phyloP scores from a whole-genome alignment of 2,329 filamentous ascomycete species.

The Alternaria conjuncta region DNA sequence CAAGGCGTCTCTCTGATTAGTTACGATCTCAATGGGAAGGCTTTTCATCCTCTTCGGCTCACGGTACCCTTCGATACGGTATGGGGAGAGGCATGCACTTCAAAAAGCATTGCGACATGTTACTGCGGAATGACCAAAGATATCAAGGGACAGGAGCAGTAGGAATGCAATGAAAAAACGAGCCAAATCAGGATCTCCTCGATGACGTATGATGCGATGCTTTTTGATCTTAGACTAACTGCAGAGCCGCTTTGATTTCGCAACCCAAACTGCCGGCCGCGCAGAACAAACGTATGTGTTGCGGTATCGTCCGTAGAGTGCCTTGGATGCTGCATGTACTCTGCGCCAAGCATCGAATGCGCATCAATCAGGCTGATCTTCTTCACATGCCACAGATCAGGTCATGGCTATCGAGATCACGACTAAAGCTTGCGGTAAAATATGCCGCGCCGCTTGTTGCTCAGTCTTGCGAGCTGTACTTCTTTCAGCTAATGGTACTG shows the following conservation, averaged over 20 bases:
- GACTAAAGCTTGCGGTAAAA: not conserved
- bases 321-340: not conserved
- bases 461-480: not conserved
- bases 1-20: slow-evolving; percentile 49
- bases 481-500: not conserved
- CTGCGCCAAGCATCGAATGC: slow-evolving; percentile 18
- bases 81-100: slow-evolving; percentile 38
- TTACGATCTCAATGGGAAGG: slow-evolving; percentile 47
- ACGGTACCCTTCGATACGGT: slow-evolving; percentile 24
- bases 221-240: slow-evolving; percentile 2
- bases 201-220: slow-evolving; percentile 4
- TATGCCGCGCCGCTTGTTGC: not conserved
- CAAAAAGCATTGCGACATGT: slow-evolving; percentile 35
- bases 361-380: slow-evolving; percentile 1
- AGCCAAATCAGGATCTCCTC: slow-evolving; percentile 20
- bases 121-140: slow-evolving; percentile 24
- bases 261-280: not conserved
- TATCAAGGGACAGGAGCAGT: slow-evolving; percentile 26
- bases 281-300: slow-evolving; percentile 4
- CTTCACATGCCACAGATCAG: slow-evolving; percentile 5
- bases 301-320: slow-evolving; percentile 7
- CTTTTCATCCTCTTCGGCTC: slow-evolving; percentile 38
- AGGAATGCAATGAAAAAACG: slow-evolving; percentile 37
- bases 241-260: not conserved
- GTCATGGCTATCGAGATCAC: not conserved